These are phyloP conservation scores for Diphasiastrum complanatum DNA, from an alignment of 83 land plant genomes.

Conservation along the genomic window DNA sequence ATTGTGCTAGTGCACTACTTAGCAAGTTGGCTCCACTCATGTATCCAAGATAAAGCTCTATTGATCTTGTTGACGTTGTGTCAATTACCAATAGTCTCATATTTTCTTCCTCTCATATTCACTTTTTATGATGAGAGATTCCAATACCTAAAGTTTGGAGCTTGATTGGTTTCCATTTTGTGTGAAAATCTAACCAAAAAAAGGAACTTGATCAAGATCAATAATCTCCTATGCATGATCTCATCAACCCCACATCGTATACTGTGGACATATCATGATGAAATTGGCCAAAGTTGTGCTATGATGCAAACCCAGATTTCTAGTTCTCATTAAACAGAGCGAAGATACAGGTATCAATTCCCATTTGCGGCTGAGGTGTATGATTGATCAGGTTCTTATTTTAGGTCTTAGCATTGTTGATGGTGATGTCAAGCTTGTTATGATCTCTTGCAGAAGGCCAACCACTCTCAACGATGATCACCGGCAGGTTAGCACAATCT, in stretches of 20 bases:
- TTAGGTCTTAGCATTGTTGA: slow-evolving; percentile 15
- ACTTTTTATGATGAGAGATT: too few relatives aligned
- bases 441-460: slow-evolving; percentile 25
- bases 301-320: slow-evolving; percentile 15
- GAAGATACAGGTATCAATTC: slow-evolving; percentile 10
- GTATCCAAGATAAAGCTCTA: too few relatives aligned
- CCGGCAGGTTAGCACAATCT: slow-evolving; percentile 7
- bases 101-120: too few relatives aligned
- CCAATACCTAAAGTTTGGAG: too few relatives aligned
- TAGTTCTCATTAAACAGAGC: slow-evolving; percentile 21
- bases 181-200: too few relatives aligned
- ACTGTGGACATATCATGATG: slow-evolving; percentile 4
- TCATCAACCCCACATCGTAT: slow-evolving; percentile 11
- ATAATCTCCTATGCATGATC: too few relatives aligned
- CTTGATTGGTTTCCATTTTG: too few relatives aligned
- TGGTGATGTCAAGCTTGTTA: neutral
- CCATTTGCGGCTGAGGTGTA: slow-evolving; percentile 8
- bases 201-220: too few relatives aligned
- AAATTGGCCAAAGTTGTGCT: slow-evolving; percentile 26
- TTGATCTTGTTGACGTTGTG: too few relatives aligned
- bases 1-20: too few relatives aligned
- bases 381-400: slow-evolving; percentile 20
- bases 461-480: slow-evolving; percentile 24
- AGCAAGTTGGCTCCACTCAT: too few relatives aligned
- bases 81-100: too few relatives aligned